Percentiles rank a stretch among this genome's conserved stretches.
phyloP scores from a whole-genome alignment of 139 green algal genomes.

The Chlamydomonas schloesseri region DNA sequence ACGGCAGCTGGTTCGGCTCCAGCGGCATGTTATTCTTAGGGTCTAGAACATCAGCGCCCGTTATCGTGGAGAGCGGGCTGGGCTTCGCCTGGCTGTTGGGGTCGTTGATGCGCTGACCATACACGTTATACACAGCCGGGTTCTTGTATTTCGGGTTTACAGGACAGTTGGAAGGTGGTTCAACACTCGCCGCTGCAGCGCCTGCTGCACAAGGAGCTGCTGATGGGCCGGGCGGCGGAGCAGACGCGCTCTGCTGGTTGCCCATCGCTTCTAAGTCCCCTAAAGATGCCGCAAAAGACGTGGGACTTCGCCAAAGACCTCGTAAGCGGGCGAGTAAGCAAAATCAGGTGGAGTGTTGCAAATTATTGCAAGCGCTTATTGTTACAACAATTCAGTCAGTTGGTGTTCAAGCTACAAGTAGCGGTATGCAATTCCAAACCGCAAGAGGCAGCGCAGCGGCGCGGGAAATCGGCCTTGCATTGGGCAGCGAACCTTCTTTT shows the following conservation, averaged over 20 bases:
- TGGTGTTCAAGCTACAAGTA: too few relatives aligned
- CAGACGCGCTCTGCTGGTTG: not conserved
- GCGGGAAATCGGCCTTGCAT: too few relatives aligned
- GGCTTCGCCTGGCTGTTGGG: slow-evolving; percentile 11
- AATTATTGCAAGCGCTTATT: too few relatives aligned
- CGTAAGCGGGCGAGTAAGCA: too few relatives aligned
- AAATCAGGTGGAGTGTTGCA: too few relatives aligned
- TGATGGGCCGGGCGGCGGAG: not conserved
- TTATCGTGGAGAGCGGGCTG: slow-evolving; percentile 44
- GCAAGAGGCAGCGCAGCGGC: too few relatives aligned
- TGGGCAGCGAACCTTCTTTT: too few relatives aligned
- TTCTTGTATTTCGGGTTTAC: slow-evolving; percentile 51
- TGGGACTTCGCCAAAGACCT: too few relatives aligned
- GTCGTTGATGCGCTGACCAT: slow-evolving; percentile 85
- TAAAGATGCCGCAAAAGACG: too few relatives aligned
- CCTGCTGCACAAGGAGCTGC: not conserved
- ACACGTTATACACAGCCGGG: slow-evolving; percentile 91
- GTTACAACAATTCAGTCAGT: too few relatives aligned
- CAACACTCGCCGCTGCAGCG: not conserved
- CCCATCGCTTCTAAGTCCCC: not conserved
- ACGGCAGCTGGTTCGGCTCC: slow-evolving; percentile 91
- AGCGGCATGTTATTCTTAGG: slow-evolving; percentile 93
- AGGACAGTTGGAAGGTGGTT: slow-evolving; percentile 15
- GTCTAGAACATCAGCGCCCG: slow-evolving; percentile 71
- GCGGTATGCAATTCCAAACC: too few relatives aligned